Evolutionary conservation across 1,139 yeast genomes (phyloP).

Genomic region (Yamadazyma kanchanaburiensis): DNA sequence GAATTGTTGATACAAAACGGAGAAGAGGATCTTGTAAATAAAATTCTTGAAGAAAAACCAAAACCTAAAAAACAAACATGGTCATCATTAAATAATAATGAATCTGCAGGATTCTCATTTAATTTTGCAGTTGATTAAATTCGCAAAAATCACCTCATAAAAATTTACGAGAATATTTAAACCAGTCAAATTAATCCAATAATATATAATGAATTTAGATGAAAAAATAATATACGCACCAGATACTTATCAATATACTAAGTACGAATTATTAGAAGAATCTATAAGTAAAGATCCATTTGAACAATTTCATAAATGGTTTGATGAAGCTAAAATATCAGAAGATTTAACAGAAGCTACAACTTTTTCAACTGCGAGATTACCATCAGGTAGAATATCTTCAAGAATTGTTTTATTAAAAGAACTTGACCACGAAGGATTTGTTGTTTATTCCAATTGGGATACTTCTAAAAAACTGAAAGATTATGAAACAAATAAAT

Average conservation of each 20-base stretch:
- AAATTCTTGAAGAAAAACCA: conserved; percentile 24
- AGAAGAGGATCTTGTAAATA: conserved; percentile 23
- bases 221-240: conserved; percentile 61
- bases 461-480: conserved; percentile 74
- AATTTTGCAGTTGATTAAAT: conserved; percentile 12
- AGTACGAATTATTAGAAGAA: conserved; percentile 53
- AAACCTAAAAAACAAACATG: conserved; percentile 9
- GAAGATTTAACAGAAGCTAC: conserved; percentile 70
- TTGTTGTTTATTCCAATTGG: conserved; percentile 92
- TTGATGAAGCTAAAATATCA: conserved; percentile 61
- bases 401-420: conserved; percentile 81
- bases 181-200: too few relatives aligned
- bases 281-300: conserved; percentile 64
- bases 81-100: conserved; percentile 12
- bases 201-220: conserved; percentile 9
- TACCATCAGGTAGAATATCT: conserved; percentile 87
- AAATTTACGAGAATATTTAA: too few relatives aligned
- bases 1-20: conserved; percentile 40
- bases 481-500: conserved; percentile 69
- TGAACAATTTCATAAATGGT: conserved; percentile 80
- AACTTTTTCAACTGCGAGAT: conserved; percentile 78
- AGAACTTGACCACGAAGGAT: conserved; percentile 82
- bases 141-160: too few relatives aligned
- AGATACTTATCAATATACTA: conserved; percentile 82
- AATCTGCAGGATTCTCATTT: conserved; percentile 10